Base-by-base conservation (phyloP, 345 rosid species). In the Reutealis trisperma region DNA sequence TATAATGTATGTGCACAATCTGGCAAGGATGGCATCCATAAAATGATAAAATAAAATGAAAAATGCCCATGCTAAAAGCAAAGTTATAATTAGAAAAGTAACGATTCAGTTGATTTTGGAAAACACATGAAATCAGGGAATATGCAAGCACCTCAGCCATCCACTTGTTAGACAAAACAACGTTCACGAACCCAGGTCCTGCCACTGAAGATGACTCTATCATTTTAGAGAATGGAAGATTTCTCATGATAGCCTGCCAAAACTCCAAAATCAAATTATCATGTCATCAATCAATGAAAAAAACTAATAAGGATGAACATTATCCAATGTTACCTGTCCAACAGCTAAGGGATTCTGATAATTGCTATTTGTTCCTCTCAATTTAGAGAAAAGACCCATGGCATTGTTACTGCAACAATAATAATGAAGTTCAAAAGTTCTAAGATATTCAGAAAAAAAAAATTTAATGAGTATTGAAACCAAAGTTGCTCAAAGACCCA, bases 171-270 rank as follows among this genome's bases (percentile, higher is more conserved):
- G 99, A 92, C 60, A 96, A 76, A n/a, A 83, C 83, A 71, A 96
- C 88, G 77, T 96, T 96, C 49, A 96, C 90, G 83, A 92, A 96
- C 61, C 99, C 99, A 76, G 96, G 94, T 63, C 98, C 98, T 16
- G 96, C 94, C 12, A 96, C 96, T 6, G 93, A 87, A 84, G 90
- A 88, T 4, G 93, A 88, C 63, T 92, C 94, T 79, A 96, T 87
- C 89, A 96, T 90, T 84, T 93, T 94, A 47, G 96, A 88, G 42
- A 73, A 75, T 54, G 98, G 97, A 63, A 96, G 92, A 79, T 89
- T 96, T 52, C 76, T 84, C 83, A 76, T 82, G 67, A 96, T 87
- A 37, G 93, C 96, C 99, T 96, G 80, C 73, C 63, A 71, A 75
- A 76, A 52, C 11, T 21, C 11, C 25, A 42, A 42, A 42, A 42